Conservation (phyloP, 192 early-diverging fungal genomes). For the Chytriomyces sp. region DNA sequence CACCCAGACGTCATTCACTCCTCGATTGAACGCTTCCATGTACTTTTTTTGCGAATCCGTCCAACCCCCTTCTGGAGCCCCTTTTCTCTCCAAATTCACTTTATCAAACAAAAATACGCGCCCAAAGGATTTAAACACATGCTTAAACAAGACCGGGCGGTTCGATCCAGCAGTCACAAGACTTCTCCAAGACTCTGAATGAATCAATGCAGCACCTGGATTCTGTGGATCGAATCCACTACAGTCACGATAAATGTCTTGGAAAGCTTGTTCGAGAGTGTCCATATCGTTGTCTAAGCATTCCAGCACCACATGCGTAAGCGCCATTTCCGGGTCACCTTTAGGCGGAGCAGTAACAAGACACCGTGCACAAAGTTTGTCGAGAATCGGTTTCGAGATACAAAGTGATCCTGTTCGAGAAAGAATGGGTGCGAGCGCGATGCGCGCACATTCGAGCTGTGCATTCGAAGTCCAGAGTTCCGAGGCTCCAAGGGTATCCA, state of each 20-base stretch:
- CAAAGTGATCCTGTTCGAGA: neutral
- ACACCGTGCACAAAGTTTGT: neutral
- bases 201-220: constrained; percentile 9
- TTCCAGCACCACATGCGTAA: constrained; percentile 12
- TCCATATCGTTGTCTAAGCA: constrained; percentile 23
- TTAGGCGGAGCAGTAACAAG: neutral
- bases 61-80: neutral
- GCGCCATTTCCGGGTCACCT: neutral
- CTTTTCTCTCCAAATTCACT: neutral
- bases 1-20: constrained; percentile 19
- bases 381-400: neutral
- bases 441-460: constrained; percentile 6
- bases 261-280: constrained; percentile 19
- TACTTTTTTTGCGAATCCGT: neutral
- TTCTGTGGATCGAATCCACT: neutral
- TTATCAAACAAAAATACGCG: constrained; percentile 24
- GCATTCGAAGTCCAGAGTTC: constrained; percentile 9
- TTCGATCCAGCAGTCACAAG: neutral
- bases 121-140: constrained; percentile 30
- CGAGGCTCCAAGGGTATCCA: neutral
- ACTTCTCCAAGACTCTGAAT: constrained; percentile 7
- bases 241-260: constrained; percentile 33
- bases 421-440: constrained; percentile 9
- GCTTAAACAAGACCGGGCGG: neutral
- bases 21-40: constrained; percentile 8